Conservation (phyloP, 768 basidiomycete species). For the Lyophyllum decastes region DNA sequence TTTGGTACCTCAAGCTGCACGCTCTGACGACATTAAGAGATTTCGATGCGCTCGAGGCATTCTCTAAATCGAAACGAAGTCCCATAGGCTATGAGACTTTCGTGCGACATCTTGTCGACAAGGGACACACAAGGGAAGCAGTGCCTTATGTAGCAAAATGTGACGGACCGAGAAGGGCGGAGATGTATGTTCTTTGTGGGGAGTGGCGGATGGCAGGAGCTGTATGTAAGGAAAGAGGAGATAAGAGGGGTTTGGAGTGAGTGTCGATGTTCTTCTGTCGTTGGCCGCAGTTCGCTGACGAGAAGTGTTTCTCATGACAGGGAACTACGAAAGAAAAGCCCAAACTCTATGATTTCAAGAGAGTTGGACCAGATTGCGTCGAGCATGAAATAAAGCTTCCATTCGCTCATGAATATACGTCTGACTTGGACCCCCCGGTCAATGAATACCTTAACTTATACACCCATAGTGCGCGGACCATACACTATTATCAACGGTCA, state of each 20-base stretch:
- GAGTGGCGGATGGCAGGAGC: slow-evolving; percentile 89
- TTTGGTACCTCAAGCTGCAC: slow-evolving; percentile 91
- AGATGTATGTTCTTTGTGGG: slow-evolving; percentile 87
- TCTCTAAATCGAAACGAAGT: slow-evolving; percentile 85
- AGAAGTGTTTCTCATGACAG: slow-evolving; percentile 36
- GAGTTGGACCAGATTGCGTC: slow-evolving; percentile 70
- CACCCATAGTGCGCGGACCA: no score
- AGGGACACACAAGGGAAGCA: slow-evolving; percentile 78
- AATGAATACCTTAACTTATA: no score
- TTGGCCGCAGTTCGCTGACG: background rate
- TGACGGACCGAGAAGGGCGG: slow-evolving; percentile 79
- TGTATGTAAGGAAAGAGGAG: slow-evolving; percentile 87
- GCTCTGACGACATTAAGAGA: slow-evolving; percentile 78
- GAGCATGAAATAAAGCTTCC: slow-evolving; percentile 57
- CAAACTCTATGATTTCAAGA: slow-evolving; percentile 77
- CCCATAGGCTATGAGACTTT: slow-evolving; percentile 96
- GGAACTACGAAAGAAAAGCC: slow-evolving; percentile 69
- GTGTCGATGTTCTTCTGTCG: slow-evolving; percentile 31
- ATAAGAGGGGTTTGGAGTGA: slow-evolving; percentile 84
- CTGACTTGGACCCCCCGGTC: background rate
- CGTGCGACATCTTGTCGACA: slow-evolving; percentile 74
- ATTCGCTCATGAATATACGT: background rate
- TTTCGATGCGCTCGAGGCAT: slow-evolving; percentile 84
- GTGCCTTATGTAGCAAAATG: slow-evolving; percentile 78
- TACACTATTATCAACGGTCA: no score